Conservation (phyloP, 306 rosid genomes). For the Medicago truncatula region DNA sequence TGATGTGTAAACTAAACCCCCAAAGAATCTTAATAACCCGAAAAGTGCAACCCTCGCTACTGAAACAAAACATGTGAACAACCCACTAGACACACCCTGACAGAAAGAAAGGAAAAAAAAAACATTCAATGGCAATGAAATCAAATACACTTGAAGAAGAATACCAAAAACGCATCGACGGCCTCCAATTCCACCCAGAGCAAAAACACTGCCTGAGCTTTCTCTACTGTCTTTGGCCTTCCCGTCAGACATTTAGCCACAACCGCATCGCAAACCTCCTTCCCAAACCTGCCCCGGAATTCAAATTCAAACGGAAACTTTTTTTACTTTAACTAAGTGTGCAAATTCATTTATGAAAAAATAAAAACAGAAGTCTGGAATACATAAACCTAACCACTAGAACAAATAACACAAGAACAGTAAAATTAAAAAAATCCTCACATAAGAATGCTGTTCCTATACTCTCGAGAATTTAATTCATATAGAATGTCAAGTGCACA, state of each 20-base stretch:
- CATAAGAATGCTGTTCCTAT: not conserved
- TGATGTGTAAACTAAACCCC: slow-evolving; percentile 33
- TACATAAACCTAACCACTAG: too few relatives aligned
- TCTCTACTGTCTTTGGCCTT: slow-evolving; percentile 98
- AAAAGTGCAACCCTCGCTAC: slow-evolving; percentile 9
- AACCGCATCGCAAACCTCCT: slow-evolving; percentile 90
- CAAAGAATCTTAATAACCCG: not conserved
- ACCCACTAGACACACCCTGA: not conserved
- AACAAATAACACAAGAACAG: too few relatives aligned
- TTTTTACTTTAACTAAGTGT: too few relatives aligned
- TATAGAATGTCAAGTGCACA: too few relatives aligned
- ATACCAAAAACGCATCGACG: slow-evolving; percentile 90
- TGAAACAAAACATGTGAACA: slow-evolving; percentile 22
- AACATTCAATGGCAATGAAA: slow-evolving; percentile 6
- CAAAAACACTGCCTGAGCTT: slow-evolving; percentile 92
- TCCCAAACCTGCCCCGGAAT: slow-evolving; percentile 63
- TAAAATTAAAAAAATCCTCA: not conserved
- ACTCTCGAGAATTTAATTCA: too few relatives aligned
- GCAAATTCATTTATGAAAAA: too few relatives aligned
- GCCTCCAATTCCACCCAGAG: slow-evolving; percentile 99
- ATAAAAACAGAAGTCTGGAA: too few relatives aligned
- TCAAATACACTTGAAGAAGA: slow-evolving; percentile 18
- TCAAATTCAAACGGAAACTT: slow-evolving; percentile 9
- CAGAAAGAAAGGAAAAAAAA: not conserved
- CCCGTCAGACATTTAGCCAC: slow-evolving; percentile 97